Evolutionary conservation across 306 rosid genomes (phyloP), one percentile per base, ranked within the genome.

Genomic region (Glycyrrhiza uralensis): DNA sequence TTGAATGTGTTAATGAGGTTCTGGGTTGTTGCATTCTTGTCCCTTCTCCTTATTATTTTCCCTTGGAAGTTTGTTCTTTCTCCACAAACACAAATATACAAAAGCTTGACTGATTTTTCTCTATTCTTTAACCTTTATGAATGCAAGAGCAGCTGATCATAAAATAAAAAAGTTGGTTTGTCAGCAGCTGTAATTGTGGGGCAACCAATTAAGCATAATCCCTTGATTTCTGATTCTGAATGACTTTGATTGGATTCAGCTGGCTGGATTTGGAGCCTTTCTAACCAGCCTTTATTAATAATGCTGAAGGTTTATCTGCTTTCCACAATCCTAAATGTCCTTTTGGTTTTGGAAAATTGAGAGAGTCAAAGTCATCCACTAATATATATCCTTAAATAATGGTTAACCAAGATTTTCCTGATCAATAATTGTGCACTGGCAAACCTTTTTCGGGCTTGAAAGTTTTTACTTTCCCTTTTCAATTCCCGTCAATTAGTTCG

Each of bases 141-240:
- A 73, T 30, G 8, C 75, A 71, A 46, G 49, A 75, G 76, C 59
- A 39, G 23, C 10, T 57, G 35, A 62, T 73, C 67, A 63, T 58
- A 59, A 67, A 72, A 67, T 67, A 57, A 60, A 56, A 51, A 56
- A 69, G 70, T 67, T 66, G 65, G 28, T 58, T 82, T 35, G 74
- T 66, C 36, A 59, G 60, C 28, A 42, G 64, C 51, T 56, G 68
- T 64, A n/a, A n/a, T 7, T 51, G 83, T 77, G 85, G 90, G 83
- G 81, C 51, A 63, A 72, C 78, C 26, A 24, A 81, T 67, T 72
- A 42, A 60, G 71, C 84, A 86, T 69, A 68, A 72, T 77, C 67
- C 90, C 89, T 17, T 82, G 72, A 84, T 82, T 82, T 78, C 57
- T 47, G 81, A 74, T 82, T 78, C 57, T 47, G 81, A 74, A 75